Conservation (phyloP, 129 eudicot species). For the Silybum marianum region DNA sequence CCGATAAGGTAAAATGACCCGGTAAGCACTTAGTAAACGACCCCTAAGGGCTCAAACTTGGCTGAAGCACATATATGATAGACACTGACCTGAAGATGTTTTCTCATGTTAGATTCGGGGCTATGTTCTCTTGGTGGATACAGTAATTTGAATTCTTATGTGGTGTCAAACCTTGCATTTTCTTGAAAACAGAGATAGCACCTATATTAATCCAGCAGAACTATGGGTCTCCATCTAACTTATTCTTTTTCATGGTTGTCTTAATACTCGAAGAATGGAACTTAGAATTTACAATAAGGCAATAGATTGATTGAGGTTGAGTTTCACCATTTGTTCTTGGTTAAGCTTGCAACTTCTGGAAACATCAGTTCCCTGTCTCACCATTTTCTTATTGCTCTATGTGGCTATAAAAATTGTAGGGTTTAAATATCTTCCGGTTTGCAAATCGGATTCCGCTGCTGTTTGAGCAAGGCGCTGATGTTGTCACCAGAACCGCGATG, state of each 20-base stretch:
- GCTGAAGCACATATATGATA: neutral
- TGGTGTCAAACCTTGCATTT: conserved; percentile 2
- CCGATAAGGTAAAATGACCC: too few species aligned
- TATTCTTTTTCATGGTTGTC: neutral
- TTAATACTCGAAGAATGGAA: conserved; percentile 3
- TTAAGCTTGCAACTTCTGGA: neutral
- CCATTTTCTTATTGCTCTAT: conserved; percentile 15
- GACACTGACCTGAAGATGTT: neutral
- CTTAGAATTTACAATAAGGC: conserved; percentile 1
- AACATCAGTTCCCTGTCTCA: conserved; percentile 1
- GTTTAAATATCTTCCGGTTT: conserved; percentile 89
- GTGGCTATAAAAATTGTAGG: conserved; percentile 47
- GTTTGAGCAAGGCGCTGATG: conserved; percentile 99
- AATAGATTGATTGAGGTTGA: conserved; percentile 14
- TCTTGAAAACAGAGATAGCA: neutral
- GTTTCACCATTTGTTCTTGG: neutral
- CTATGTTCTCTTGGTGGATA: neutral
- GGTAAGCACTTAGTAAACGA: too few species aligned
- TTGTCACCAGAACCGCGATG: conserved; percentile 93
- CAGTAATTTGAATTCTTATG: conserved; percentile 3
- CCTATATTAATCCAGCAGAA: neutral
- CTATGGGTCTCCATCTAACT: neutral
- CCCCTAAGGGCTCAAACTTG: neutral
- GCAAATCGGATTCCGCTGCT: conserved; percentile 98
- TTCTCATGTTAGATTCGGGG: neutral